Base-by-base conservation (phyloP, 495 filamentous ascomycete genomes). In the Jackrogersella multiformis region DNA sequence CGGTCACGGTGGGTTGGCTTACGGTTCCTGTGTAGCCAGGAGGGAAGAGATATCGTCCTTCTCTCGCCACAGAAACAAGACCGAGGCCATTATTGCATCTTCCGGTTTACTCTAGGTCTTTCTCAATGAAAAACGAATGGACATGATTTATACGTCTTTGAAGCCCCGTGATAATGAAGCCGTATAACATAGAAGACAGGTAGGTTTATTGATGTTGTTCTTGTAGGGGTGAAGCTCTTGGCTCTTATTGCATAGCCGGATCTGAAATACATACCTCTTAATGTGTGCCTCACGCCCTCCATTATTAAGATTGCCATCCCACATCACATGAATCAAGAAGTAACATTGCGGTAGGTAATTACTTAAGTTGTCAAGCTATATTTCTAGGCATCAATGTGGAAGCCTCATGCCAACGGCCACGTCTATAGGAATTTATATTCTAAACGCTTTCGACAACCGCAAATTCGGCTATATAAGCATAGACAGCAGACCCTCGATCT, bases 71-170 rank as follows among this genome's bases (percentile, higher is more conserved):
- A 64, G 39, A 64, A 64, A 44, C 52, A 62, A 8, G 58, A 45
- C 58, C 66, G 55, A 72, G 61, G 64, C 54, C 57, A 74, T 71
- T 62, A 66, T 75, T 73, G 73, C 70, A 69, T 75, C 68, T 73
- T 68, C 61, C 70, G 67, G 70, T 66, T 71, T 75, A 51, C 66
- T 69, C 61, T 74, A 73, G 73, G 73, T 74, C 66, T 52, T 74
- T 68, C 70, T 67, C 73, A 74, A 74, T 71, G 73, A 64, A 74
- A 74, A 73, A 75, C 67, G 61, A 75, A 75, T 73, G 70, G 58
- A 71, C 70, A 71, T 66, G 66, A 34, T 52, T 18, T 66, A 56
- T 35, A 32, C 38, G 38, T 53, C 28, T 42, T 30, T 24, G 23
- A 53, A 24, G 20, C 30, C 15, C 13, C 26, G 63, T 71, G 68